Evolutionary conservation across 176 grass and related monocot genomes (phyloP).

Genomic region (Eremochloa ophiuroides): DNA sequence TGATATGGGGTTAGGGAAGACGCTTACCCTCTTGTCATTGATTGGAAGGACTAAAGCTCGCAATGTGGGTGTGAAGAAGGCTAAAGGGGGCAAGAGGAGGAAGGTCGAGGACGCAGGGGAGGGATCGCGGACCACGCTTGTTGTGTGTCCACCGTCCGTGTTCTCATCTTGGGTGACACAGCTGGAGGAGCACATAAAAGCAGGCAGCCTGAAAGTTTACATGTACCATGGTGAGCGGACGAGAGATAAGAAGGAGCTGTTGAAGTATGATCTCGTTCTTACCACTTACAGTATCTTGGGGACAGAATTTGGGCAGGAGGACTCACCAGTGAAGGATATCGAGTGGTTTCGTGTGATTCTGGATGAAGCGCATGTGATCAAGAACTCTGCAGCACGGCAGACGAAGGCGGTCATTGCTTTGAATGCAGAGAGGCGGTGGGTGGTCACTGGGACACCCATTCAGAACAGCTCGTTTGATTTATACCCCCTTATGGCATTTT

Average conservation of each 20-base stretch:
- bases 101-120: slow-evolving; percentile 32
- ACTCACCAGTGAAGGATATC: slow-evolving; percentile 66
- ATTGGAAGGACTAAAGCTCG: slow-evolving; percentile 48
- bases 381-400: slow-evolving; percentile 75
- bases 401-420: slow-evolving; percentile 83
- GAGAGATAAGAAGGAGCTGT: slow-evolving; percentile 46
- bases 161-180: slow-evolving; percentile 95
- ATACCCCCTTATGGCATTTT: slow-evolving; percentile 80
- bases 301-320: slow-evolving; percentile 48
- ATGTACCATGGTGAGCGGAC: slow-evolving; percentile 85
- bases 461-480: slow-evolving; percentile 92
- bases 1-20: slow-evolving; percentile 97
- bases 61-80: slow-evolving; percentile 26
- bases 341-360: slow-evolving; percentile 84
- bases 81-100: slow-evolving; percentile 26
- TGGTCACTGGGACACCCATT: slow-evolving; percentile 88
- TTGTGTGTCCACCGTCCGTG: slow-evolving; percentile 81
- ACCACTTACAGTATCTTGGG: slow-evolving; percentile 73
- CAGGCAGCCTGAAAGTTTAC: slow-evolving; percentile 74
- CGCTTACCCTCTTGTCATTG: slow-evolving; percentile 73
- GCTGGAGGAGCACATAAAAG: slow-evolving; percentile 70
- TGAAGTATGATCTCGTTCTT: slow-evolving; percentile 83
- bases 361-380: slow-evolving; percentile 93
- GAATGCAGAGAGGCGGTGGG: slow-evolving; percentile 78
- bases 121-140: slow-evolving; percentile 44